phyloP scores from a whole-genome alignment of 208 protist genomes.

The Leishmania major region DNA sequence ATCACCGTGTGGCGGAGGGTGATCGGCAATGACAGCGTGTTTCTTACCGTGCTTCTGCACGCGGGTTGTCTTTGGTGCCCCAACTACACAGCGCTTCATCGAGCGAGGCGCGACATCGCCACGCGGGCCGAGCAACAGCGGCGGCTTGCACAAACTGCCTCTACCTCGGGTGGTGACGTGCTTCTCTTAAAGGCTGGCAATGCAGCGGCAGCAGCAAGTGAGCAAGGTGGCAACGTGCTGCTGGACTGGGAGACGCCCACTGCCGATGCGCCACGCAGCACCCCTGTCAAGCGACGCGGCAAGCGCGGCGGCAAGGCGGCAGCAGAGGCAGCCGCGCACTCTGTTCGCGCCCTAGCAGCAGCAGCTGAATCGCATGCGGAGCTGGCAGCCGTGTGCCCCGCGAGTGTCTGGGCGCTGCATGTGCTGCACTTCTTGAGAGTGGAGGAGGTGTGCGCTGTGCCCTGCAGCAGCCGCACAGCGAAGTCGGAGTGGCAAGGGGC shows the following conservation, averaged over 20 bases:
- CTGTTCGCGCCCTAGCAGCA: constrained; percentile 1
- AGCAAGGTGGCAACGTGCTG: neutral
- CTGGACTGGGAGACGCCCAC: neutral
- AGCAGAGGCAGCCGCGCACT: constrained; percentile 11
- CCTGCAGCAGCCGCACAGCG: neutral
- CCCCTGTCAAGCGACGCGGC: constrained; percentile 9
- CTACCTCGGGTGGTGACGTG: neutral
- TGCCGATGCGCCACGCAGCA: neutral
- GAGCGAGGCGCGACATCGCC: neutral
- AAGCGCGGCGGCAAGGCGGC: constrained; percentile 9
- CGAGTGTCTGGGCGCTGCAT: constrained; percentile 43
- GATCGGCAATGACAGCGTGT: constrained; percentile 62
- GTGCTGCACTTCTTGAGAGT: constrained; percentile 55
- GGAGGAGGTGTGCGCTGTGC: constrained; percentile 40
- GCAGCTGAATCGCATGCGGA: constrained; percentile 6
- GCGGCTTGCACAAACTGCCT: neutral
- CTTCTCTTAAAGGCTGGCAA: neutral
- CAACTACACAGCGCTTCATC: constrained; percentile 45
- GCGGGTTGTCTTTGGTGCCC: constrained; percentile 63
- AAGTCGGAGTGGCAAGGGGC: neutral
- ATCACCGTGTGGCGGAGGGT: constrained; percentile 63
- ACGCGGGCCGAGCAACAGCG: neutral
- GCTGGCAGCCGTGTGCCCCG: constrained; percentile 13
- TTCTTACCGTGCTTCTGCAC: constrained; percentile 74
- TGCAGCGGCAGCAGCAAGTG: neutral